phyloP scores from a whole-genome alignment of 1,139 yeast genomes.

The Sugiyamaella xylanicola region DNA sequence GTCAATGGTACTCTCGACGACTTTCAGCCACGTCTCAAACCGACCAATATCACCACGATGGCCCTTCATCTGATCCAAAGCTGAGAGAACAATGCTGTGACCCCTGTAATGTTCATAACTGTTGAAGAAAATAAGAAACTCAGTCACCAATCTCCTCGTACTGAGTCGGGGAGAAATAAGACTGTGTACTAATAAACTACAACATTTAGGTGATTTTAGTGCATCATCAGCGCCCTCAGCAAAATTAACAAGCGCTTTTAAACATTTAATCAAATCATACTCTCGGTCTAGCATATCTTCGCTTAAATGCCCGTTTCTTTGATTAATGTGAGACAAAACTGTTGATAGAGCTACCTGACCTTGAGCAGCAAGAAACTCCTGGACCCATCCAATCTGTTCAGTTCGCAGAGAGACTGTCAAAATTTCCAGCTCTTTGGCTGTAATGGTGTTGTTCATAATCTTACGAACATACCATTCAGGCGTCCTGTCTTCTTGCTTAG shows the following conservation, averaged over 20 bases:
- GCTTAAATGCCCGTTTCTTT: conserved; percentile 36
- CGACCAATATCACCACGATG: conserved; percentile 64
- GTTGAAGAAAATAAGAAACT: conserved; percentile 61
- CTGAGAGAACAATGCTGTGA: conserved; percentile 62
- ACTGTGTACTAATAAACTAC: conserved; percentile 63
- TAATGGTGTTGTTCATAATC: conserved; percentile 68
- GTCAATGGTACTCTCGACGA: conserved; percentile 72
- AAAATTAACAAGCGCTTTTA: conserved; percentile 60
- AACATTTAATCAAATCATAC: conserved; percentile 59
- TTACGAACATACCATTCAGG: conserved; percentile 81
- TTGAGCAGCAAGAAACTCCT: conserved; percentile 74
- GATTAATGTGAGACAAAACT: conserved; percentile 52
- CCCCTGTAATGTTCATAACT: conserved; percentile 57
- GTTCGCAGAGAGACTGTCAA: conserved; percentile 91
- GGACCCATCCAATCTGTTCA: conserved; percentile 90
- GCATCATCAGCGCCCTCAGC: conserved; percentile 60
- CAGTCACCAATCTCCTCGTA: conserved; percentile 81
- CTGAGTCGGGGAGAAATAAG: conserved; percentile 63
- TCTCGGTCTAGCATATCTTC: conserved; percentile 59
- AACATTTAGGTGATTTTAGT: conserved; percentile 52
- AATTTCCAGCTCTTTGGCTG: conserved; percentile 73
- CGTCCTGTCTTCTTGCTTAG: conserved; percentile 48
- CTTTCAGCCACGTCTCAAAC: conserved; percentile 82
- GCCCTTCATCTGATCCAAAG: conserved; percentile 63
- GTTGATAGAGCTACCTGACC: conserved; percentile 85